Conservation (phyloP, 495 filamentous ascomycete genomes). For the Xylaria grammica region DNA sequence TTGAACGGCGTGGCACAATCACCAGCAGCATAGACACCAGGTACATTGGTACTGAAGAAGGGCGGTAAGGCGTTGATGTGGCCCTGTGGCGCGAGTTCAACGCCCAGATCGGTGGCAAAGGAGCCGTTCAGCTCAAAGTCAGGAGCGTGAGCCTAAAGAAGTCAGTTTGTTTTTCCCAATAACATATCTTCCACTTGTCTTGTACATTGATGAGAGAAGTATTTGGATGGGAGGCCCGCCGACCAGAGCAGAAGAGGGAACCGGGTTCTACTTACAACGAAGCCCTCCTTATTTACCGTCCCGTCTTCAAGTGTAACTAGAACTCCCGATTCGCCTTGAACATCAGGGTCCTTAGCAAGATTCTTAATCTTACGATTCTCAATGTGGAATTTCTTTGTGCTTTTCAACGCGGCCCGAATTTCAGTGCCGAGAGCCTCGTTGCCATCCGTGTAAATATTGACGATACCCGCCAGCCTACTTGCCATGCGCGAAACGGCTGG, state of each 20-base stretch:
- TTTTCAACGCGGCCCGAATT: slow-evolving; percentile 26
- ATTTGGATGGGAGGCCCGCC: too few species aligned
- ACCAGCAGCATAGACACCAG: slow-evolving; percentile 35
- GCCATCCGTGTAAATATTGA: slow-evolving; percentile 36
- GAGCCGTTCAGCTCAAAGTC: slow-evolving; percentile 28
- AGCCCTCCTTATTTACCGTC: slow-evolving; percentile 27
- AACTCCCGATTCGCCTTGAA: slow-evolving; percentile 27
- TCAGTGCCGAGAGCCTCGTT: slow-evolving; percentile 19
- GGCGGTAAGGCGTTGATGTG: slow-evolving; percentile 32
- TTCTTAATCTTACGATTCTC: slow-evolving; percentile 30
- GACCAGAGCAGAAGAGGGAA: background rate
- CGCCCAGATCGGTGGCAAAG: slow-evolving; percentile 28
- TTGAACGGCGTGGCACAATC: slow-evolving; percentile 33
- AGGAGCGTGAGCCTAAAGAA: slow-evolving; percentile 29
- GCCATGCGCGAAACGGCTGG: slow-evolving; percentile 32
- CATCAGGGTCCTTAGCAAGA: slow-evolving; percentile 27
- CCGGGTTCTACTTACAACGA: slow-evolving; percentile 25
- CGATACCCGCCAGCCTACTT: slow-evolving; percentile 20
- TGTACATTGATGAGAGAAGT: background rate
- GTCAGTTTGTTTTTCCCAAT: background rate
- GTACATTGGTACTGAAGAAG: slow-evolving; percentile 29
- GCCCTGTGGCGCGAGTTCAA: slow-evolving; percentile 28
- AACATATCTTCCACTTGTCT: background rate
- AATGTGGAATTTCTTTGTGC: slow-evolving; percentile 21
- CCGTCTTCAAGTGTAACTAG: slow-evolving; percentile 34